Evolutionary conservation across 2,329 filamentous ascomycete species (phyloP), one percentile per base, ranked within the genome.

Genomic region (Davidsoniella eucalypti): DNA sequence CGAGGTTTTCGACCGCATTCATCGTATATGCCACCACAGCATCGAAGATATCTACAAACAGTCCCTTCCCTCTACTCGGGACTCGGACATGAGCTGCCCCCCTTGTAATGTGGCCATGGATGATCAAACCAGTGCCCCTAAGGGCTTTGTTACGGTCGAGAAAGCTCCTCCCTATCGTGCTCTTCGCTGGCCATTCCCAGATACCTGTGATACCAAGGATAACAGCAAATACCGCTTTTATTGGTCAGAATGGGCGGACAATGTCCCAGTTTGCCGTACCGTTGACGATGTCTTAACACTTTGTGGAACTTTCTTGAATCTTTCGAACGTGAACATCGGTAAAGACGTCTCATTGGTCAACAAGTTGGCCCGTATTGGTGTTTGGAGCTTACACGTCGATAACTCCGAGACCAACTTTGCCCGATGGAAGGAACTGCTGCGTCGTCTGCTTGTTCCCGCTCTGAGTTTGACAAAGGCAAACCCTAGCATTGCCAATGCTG

Each of bases 161-260:
- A 71, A 78, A 47, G 70, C 78, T 23, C 66, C 72, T 2, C 67
- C 75, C n/a, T 78, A 77, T 57, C 83, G 82, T 59, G 72, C 77
- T 14, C 69, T 92, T 55, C 77, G 84, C 54, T 95, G 90, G 90
- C 84, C 87, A 4, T 82, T 83, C 58, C 78, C 87, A 4, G 88
- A 94, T 57, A 80, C 78, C 56, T 73, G 73, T 55, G 85, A 92
- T 59, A 78, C 78, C 23, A 80, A 80, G 50, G 85, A 87, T 57
- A 80, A 81, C 17, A 73, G 75, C n/a, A 76, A 84, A 48, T 96
- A 95, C 62, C 78, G 84, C 33, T 96, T 93, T 61, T 98, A 98
- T 64, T 95, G 92, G 80, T 87, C 94, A 53, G 92, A 96, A 57
- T 98, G 92, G 92, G 74, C 80, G 2, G 90, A 96, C 64, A 94